Evolutionary conservation across 1,284 basidiomycete species (phyloP).

Genomic region (Ustilago vetiveriae): DNA sequence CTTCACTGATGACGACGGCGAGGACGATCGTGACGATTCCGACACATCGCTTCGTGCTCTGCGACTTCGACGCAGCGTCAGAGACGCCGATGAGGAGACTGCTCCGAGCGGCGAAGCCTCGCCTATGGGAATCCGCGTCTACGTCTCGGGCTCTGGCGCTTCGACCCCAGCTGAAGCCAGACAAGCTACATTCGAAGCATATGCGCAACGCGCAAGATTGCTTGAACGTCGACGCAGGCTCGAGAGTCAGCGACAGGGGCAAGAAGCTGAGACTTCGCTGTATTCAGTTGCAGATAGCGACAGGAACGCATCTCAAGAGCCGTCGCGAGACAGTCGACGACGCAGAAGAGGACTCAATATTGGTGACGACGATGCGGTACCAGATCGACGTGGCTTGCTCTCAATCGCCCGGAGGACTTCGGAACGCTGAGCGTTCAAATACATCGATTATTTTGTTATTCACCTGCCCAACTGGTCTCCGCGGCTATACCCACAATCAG

Average conservation of each 20-base stretch:
- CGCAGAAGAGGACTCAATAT: slow-evolving; percentile 15
- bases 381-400: slow-evolving; percentile 22
- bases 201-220: slow-evolving; percentile 32
- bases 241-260: slow-evolving; percentile 7
- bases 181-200: slow-evolving; percentile 45
- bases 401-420: slow-evolving; percentile 24
- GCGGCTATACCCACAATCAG: not conserved
- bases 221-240: slow-evolving; percentile 26
- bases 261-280: no score
- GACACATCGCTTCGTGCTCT: slow-evolving; percentile 1
- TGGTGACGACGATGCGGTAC: slow-evolving; percentile 2
- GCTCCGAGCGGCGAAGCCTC: slow-evolving; percentile 5
- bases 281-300: slow-evolving; percentile 3
- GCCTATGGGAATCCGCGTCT: slow-evolving; percentile 18
- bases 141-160: slow-evolving; percentile 30
- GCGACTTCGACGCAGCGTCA: not conserved
- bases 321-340: slow-evolving; percentile 11
- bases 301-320: slow-evolving; percentile 1
- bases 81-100: slow-evolving; percentile 1
- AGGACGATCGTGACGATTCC: not conserved
- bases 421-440: slow-evolving; percentile 10
- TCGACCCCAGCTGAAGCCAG: slow-evolving; percentile 35
- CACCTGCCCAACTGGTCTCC: no score
- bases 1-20: no score
- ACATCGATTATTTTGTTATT: no score